Evolutionary conservation across 108 stramenopile genomes (phyloP).

Genomic region (Skeletonema grethae): DNA sequence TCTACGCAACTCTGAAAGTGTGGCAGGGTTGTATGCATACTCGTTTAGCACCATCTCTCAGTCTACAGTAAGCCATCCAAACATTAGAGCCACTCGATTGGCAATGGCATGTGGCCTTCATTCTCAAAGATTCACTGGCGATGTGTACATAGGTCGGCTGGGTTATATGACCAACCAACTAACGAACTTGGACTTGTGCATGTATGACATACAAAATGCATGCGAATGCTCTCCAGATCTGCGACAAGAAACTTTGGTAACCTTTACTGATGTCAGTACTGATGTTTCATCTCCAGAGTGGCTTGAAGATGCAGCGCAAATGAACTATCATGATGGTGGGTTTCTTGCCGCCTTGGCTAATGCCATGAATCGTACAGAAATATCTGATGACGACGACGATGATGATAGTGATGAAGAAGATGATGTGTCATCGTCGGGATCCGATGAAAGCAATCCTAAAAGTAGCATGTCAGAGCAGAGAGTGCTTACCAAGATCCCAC

Average conservation of each 20-base stretch:
- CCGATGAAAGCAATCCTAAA: conserved; percentile 5
- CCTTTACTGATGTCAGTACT: not conserved
- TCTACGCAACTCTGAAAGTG: conserved; percentile 6
- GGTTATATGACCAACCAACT: conserved; percentile 21
- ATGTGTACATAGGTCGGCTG: conserved; percentile 59
- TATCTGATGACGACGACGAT: conserved; percentile 13
- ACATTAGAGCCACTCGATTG: conserved; percentile 76
- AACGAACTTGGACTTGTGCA: conserved; percentile 29
- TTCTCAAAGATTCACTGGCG: conserved; percentile 56
- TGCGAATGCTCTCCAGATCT: conserved; percentile 62
- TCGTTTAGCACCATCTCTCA: conserved; percentile 14
- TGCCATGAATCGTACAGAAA: conserved; percentile 56
- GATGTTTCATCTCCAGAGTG: conserved; percentile 43
- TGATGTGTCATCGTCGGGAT: conserved; percentile 25
- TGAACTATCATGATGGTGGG: conserved; percentile 78
- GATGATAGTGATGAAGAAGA: conserved; percentile 27
- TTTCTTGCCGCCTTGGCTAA: conserved; percentile 46
- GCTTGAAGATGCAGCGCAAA: conserved; percentile 65
- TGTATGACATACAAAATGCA: conserved; percentile 23
- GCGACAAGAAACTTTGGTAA: conserved; percentile 27
- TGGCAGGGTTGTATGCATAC: conserved; percentile 28
- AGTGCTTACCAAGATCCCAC: conserved; percentile 49
- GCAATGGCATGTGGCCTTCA: conserved; percentile 85
- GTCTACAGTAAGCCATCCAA: conserved; percentile 19
- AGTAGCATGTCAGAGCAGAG: conserved; percentile 1